phyloP scores from a whole-genome alignment of 371 early-diverging fungal genomes.

The Cokeromyces recurvatus region DNA sequence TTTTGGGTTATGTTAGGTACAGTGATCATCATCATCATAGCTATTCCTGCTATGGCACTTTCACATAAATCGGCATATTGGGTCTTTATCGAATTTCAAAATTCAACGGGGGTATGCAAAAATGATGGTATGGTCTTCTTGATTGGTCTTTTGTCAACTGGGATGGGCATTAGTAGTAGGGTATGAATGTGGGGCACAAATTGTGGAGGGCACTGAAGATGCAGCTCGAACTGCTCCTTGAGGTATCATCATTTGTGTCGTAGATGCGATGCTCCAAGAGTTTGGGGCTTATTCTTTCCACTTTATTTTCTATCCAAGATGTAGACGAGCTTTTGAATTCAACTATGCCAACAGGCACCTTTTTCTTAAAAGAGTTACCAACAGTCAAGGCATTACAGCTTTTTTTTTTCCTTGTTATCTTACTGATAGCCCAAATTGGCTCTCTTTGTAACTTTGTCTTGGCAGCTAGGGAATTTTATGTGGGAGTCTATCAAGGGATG shows the following conservation, averaged over 20 bases:
- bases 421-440: conserved; percentile 20
- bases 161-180: conserved; percentile 40
- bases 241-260: conserved; percentile 36
- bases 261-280: conserved; percentile 31
- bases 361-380: too few species aligned
- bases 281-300: conserved; percentile 27
- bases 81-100: conserved; percentile 38
- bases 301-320: conserved; percentile 38
- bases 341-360: conserved; percentile 14
- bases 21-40: conserved; percentile 27
- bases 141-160: conserved; percentile 34
- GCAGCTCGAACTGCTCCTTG: conserved; percentile 39
- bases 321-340: conserved; percentile 21
- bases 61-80: conserved; percentile 24
- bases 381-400: conserved; percentile 14
- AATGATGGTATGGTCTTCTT: conserved; percentile 32
- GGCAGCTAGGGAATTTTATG: conserved; percentile 16
- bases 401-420: conserved; percentile 23
- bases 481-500: conserved; percentile 28
- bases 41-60: conserved; percentile 34
- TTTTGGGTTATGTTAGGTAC: conserved; percentile 31
- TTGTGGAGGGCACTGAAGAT: conserved; percentile 40
- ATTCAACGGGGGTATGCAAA: conserved; percentile 30
- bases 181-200: conserved; percentile 40
- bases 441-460: conserved; percentile 22